Conservation (phyloP, 202 grass and related monocot genomes). For the Digitaria exilis region DNA sequence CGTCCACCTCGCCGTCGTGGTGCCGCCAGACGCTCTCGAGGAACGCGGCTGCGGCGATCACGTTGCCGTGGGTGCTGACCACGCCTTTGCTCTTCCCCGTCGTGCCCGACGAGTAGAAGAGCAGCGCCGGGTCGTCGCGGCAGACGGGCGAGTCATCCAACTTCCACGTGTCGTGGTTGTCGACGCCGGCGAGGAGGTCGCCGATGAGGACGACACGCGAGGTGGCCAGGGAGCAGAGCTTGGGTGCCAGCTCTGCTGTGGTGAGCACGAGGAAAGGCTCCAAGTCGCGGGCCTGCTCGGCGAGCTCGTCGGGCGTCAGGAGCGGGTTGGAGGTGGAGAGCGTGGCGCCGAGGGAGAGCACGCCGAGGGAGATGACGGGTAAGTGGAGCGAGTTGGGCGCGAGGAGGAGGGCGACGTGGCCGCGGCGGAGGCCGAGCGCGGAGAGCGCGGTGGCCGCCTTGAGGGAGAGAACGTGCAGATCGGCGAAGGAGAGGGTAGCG, state of each 20-base stretch:
- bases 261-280: slow-evolving; percentile 39
- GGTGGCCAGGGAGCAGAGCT: slow-evolving; percentile 17
- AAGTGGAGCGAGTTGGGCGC: slow-evolving; percentile 51
- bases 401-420: slow-evolving; percentile 49
- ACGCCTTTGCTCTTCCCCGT: too few relatives aligned
- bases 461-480: slow-evolving; percentile 9
- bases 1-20: not conserved
- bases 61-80: too few relatives aligned
- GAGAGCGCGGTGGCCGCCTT: slow-evolving; percentile 11
- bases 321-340: slow-evolving; percentile 54
- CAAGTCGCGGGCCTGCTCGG: slow-evolving; percentile 28
- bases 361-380: slow-evolving; percentile 39
- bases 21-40: too few relatives aligned
- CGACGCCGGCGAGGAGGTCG: not conserved
- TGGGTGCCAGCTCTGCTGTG: slow-evolving; percentile 37
- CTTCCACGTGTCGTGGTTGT: not conserved
- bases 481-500: slow-evolving; percentile 39
- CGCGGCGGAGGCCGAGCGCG: slow-evolving; percentile 19
- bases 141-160: not conserved
- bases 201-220: slow-evolving; percentile 25
- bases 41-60: too few relatives aligned
- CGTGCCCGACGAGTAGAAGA: too few relatives aligned
- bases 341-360: slow-evolving; percentile 51
- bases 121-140: slow-evolving; percentile 26
- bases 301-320: slow-evolving; percentile 38